Percentiles rank a stretch among this genome's conserved stretches.
These are phyloP conservation scores for Royoungia palumana DNA, from an alignment of 768 basidiomycete species.

Conservation along the genomic window DNA sequence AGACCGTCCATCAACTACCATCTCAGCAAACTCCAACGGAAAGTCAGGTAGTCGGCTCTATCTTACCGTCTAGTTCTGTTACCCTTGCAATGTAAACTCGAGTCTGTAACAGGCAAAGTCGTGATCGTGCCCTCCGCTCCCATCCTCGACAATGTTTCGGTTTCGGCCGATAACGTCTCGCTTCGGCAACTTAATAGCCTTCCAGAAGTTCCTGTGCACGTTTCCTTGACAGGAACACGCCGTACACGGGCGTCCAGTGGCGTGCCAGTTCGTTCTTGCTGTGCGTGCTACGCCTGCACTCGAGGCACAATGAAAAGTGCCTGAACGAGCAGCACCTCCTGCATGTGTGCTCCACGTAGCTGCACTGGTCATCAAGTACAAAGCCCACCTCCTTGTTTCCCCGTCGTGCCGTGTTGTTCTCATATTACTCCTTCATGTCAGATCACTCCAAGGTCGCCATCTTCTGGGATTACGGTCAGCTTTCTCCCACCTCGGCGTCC, in stretches of 20 bases:
- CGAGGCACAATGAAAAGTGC: conserved; percentile 7
- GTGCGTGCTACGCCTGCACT: conserved; percentile 10
- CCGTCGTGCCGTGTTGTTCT: conserved; percentile 6
- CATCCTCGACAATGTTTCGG: background rate
- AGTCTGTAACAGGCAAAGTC: no score
- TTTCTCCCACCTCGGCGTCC: background rate
- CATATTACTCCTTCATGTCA: conserved; percentile 29
- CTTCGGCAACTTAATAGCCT: background rate
- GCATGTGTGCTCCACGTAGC: conserved; percentile 15
- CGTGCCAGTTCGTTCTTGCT: conserved; percentile 10
- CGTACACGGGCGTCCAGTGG: conserved; percentile 21
- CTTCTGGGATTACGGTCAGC: conserved; percentile 39
- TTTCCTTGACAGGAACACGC: conserved; percentile 14
- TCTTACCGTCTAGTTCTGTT: conserved; percentile 12
- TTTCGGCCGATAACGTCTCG: background rate
- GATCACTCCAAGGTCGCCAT: conserved; percentile 40
- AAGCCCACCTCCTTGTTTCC: conserved; percentile 7
- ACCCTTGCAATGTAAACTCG: conserved; percentile 11
- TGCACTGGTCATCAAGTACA: conserved; percentile 19
- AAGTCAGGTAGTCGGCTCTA: conserved; percentile 58
- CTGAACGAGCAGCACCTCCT: conserved; percentile 10
- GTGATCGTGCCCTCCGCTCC: background rate
- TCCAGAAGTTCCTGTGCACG: background rate
- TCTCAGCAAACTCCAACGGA: conserved; percentile 74
- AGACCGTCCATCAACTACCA: conserved; percentile 87